Percentiles rank a stretch among this genome's conserved stretches.
These are phyloP conservation scores for Xylariaceae sp. DNA, from an alignment of 2,329 filamentous ascomycete genomes.

Conservation along the genomic window DNA sequence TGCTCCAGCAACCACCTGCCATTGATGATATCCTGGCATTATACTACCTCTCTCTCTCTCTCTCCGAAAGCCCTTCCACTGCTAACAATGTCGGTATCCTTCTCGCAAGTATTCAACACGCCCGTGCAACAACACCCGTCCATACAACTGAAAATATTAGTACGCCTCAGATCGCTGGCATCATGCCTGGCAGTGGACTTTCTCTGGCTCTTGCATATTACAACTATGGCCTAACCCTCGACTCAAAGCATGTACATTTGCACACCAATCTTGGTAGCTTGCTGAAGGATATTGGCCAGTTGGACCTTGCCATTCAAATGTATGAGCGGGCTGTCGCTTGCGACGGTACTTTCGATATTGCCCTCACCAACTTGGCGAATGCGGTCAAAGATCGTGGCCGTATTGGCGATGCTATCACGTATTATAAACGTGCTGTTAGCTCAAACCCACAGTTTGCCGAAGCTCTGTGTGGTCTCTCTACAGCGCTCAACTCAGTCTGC, in stretches of 20 bases:
- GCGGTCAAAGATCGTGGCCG: constrained; percentile 95
- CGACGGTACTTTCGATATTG: constrained; percentile 94
- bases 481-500: constrained; percentile 93
- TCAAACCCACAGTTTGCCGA: constrained; percentile 96
- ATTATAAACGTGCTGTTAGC: constrained; percentile 83
- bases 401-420: constrained; percentile 85
- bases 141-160: constrained; percentile 30
- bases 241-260: constrained; percentile 86
- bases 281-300: constrained; percentile 91
- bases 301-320: constrained; percentile 90
- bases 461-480: constrained; percentile 91
- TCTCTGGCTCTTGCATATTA: constrained; percentile 89
- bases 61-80: constrained; percentile 94
- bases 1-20: constrained; percentile 62
- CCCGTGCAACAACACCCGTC: constrained; percentile 37
- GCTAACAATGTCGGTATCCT: constrained; percentile 98
- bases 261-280: constrained; percentile 96
- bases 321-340: constrained; percentile 92
- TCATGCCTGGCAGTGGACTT: constrained; percentile 80
- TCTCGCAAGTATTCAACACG: constrained; percentile 87
- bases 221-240: constrained; percentile 84
- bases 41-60: constrained; percentile 89
- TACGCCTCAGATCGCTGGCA: constrained; percentile 63
- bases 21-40: constrained; percentile 90
- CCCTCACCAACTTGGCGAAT: constrained; percentile 91